Percentiles rank a stretch among this genome's conserved stretches.
phyloP scores from a whole-genome alignment of 345 rosid genomes.

The Salix brachista region DNA sequence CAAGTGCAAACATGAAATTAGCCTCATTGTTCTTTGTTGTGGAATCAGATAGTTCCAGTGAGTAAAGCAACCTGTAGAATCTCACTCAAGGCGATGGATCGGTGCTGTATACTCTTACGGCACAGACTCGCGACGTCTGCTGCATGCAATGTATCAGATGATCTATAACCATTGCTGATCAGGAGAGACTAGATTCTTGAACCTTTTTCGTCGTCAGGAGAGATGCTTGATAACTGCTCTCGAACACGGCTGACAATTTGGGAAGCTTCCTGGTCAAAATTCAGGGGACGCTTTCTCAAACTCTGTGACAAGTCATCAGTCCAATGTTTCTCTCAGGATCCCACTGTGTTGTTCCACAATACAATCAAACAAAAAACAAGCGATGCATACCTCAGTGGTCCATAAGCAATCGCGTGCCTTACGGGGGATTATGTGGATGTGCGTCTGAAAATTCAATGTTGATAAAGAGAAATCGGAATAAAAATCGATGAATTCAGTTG shows the following conservation, averaged over 20 bases:
- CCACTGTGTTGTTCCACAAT: neutral
- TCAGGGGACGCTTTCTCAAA: conserved; percentile 47
- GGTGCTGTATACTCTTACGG: neutral
- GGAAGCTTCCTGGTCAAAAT: conserved; percentile 54
- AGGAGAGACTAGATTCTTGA: conserved; percentile 37
- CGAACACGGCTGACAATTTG: conserved; percentile 50
- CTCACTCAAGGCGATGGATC: neutral
- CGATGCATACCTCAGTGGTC: conserved; percentile 70
- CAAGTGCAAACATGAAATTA: too few relatives aligned
- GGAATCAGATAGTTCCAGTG: neutral
- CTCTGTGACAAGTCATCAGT: conserved; percentile 44
- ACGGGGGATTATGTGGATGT: conserved; percentile 92
- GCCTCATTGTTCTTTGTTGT: neutral
- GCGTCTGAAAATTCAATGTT: conserved; percentile 54
- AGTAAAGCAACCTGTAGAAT: neutral
- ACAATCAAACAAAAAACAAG: neutral
- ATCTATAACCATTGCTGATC: conserved; percentile 1
- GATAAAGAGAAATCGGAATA: neutral
- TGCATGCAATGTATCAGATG: neutral
- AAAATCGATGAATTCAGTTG: neutral
- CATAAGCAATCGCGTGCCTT: conserved; percentile 77
- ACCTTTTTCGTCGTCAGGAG: conserved; percentile 39
- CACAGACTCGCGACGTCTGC: neutral
- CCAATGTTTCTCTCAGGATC: neutral
- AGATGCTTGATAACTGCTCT: conserved; percentile 40